Base-by-base conservation (phyloP, 805 yeast genomes). In the Sugiyamaella lignohabitans region DNA sequence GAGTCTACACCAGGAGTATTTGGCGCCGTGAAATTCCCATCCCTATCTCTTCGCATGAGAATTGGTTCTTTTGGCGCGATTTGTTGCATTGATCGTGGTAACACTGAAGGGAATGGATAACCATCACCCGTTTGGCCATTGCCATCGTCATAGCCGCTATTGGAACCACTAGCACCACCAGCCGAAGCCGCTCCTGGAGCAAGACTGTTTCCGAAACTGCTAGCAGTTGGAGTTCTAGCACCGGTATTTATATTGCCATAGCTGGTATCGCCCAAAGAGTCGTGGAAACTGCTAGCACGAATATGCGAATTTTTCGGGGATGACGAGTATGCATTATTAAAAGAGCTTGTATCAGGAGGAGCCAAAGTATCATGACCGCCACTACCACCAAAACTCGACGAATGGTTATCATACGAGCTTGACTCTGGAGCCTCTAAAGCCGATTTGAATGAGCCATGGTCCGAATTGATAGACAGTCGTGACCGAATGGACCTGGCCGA, bases 41-140 rank as follows among this genome's bases (percentile, higher is more conserved):
- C 71, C 42, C 72, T 71, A 52, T 73, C 72, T 52, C 79, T 64
- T 45, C 79, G 70, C 53, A 80, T 71, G 55, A 84, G 70, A 49
- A 84, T 84, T 2, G 93, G 89, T 45, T 80, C 79, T 56, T 78
- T 82, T 17, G 93, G 91, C 55, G 75, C 84, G 49, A 79, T 68
- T 52, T 77, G 80, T 30, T 75, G 69, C 88, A 84, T 80, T 34
- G 85, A 78, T 16, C 84, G 79, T 16, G 87, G 87, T 46, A 80
- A 65, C 30, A 39, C 29, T 22, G 60, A 47, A 34, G 59, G 59
- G 42, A 59, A 58, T 24, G 59, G 59, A 37, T 58, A 57, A 5
- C 54, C 52, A 37, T 51, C 51, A 18, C 18, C 29, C 2, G 38
- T 20, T 5, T 35, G 11, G 5, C 38, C 38, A 16, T 11, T 18